Evolutionary conservation across 2,329 filamentous ascomycete genomes (phyloP), one percentile per base, ranked within the genome.

Genomic region (Botrytis sinoallii): DNA sequence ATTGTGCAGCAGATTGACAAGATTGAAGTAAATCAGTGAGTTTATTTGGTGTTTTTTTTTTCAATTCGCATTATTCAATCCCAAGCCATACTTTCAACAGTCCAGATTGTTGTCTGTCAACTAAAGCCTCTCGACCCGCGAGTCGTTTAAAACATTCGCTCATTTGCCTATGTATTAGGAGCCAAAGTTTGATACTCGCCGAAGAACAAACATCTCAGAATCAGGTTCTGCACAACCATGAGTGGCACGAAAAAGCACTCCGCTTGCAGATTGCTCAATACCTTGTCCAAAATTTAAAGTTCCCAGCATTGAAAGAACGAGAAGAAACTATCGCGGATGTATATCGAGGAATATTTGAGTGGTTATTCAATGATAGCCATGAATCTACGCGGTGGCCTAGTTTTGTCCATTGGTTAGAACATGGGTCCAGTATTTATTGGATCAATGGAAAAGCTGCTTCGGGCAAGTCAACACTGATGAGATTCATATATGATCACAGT

Each of bases 401-500:
- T n/a, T 75, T 78, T 48, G 6, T 52, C 1, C 5, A 72, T 14
- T 79, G 77, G 77, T 64, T 79, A 3, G 10, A 61, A 44, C 3
- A 46, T 14, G 57, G 59, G 18, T 12, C 64, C 10, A 70, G 69
- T 3, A 29, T 77, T 1, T 77, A 77, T 25, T 79, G 76, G 76
- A 64, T 78, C 16, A 71, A 66, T 18, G 77, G 77, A 0, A 77
- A 76, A 46, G 74, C 77, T 14, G 75, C 57, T 14, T 70, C 71
- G 0, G 75, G 75, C 1, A 76, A 77, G 57, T 76, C 76, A 9
- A 77, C 77, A 12, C 16, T 79, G 6, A 77, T 79, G 77, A 74
- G 69, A 12, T 74, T 74, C 57, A 67, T 78, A 0, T 73, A 14
- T 32, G 63, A 68, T 9, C 18, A 73, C 32, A 3, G 20, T 22